Base-by-base conservation (phyloP, 306 rosid genomes). In the Cotoneaster glaucophyllus region DNA sequence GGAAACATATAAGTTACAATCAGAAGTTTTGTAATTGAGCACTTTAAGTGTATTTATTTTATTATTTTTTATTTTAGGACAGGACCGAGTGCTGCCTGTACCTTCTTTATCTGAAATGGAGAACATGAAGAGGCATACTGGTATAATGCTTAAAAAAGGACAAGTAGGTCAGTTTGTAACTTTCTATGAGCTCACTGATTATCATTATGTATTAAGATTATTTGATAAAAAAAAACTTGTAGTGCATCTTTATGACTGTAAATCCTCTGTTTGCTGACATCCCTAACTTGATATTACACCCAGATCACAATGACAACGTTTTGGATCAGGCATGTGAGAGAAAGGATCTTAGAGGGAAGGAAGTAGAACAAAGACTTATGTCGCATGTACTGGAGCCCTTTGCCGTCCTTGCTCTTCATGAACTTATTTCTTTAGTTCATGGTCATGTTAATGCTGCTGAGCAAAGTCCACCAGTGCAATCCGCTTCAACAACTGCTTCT, bases 351-450 rank as follows among this genome's bases (percentile, higher is more conserved):
- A 85, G 85, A 80, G 89, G 79, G 74, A 90, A 80, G 74, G 84
- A 77, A 28, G 54, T 53, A 44, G 74, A 77, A 61, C 88, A 83
- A 76, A 80, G 58, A 79, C 70, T 41, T 74, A 52, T 53, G n/a
- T 80, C 85, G 73, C 86, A 77, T 67, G 86, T 86, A 69, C 81
- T 92, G 76, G 96, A 89, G 69, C 89, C 96, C 53, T 65, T 78
- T 75, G 85, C 83, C 53, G 78, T 76, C 74, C 93, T 81, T 86
- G 91, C 89, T 88, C 96, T 93, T 84, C 97, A 85, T 82, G 93
- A 86, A 81, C 90, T 96, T 74, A 82, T 92, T 82, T 88, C 94
- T 77, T 65, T 90, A 77, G 98, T 96, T 85, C 98, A 96, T 84
- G 81, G 76, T 70, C 77, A 78, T 24, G 77, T 90, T 52, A 84